Percentiles rank a stretch among this genome's conserved stretches.
These are phyloP conservation scores for Ganoderma meredithae DNA, from an alignment of 1,284 basidiomycete genomes.

Conservation along the genomic window DNA sequence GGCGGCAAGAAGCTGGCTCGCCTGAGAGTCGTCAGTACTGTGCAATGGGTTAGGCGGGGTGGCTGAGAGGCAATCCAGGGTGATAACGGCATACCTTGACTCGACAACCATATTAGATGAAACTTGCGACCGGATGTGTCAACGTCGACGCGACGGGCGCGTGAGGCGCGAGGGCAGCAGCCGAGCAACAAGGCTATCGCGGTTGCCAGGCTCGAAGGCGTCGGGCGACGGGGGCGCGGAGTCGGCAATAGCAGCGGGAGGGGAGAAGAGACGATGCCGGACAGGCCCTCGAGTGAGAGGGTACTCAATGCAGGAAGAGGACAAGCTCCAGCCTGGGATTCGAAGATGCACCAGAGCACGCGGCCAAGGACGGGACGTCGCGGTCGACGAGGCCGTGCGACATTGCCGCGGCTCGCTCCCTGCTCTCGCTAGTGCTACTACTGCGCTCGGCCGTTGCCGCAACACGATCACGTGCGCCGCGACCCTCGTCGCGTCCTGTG, in stretches of 20 bases:
- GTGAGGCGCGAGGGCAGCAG: neutral
- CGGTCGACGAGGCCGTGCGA: neutral
- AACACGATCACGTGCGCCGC: constrained; percentile 28
- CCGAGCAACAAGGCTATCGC: neutral
- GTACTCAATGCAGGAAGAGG: neutral
- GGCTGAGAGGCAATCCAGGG: neutral
- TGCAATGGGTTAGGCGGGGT: constrained; percentile 6
- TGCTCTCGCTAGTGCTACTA: neutral
- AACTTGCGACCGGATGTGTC: neutral
- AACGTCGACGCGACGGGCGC: neutral
- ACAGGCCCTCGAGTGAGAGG: neutral
- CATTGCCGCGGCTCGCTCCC: neutral
- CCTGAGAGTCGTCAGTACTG: constrained; percentile 30
- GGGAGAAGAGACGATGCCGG: neutral
- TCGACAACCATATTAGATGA: constrained; percentile 15
- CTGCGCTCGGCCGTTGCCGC: constrained; percentile 18
- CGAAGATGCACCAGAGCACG: neutral
- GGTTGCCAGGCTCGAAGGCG: constrained; percentile 1
- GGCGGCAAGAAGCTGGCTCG: constrained; percentile 28
- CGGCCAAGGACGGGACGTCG: neutral
- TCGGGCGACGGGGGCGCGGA: too few relatives aligned
- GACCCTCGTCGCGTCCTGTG: constrained; percentile 14
- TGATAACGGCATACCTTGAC: constrained; percentile 19
- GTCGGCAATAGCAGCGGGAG: neutral
- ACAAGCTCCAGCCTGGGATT: neutral